Evolutionary conservation across 1,139 yeast species (phyloP), one percentile per base, ranked within the genome.

Genomic region (Torulaspora pretoriensis): DNA sequence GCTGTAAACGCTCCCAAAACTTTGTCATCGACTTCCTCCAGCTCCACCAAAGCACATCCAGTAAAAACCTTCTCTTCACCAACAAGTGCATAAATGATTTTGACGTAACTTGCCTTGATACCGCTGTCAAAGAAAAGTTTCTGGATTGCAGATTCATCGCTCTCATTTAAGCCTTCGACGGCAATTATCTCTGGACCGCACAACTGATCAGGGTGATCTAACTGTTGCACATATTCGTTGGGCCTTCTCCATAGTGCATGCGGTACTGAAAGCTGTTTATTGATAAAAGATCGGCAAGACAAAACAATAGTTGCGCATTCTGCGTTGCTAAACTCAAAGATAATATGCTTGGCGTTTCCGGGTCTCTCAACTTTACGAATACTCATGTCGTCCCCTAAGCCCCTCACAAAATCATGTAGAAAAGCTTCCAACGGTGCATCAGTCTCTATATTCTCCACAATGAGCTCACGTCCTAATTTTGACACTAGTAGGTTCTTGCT

Each of bases 401-500:
- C 40, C n/a, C 13, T 25, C 10, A 44, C 46, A 25, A 43, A 47
- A 10, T 24, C 13, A n/a, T 35, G 37, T 29, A 47, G 17, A 32
- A 38, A 35, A 10, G 27, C 27, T 4, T 17, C 13, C 9, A 43
- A 10, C 23, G 24, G 14, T 7, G 17, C 35, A 9, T 17, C 30
- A 6, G 23, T 14, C 8, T 75, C 74, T 12, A 75, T 64, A 22
- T 73, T 73, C 8, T 69, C 63, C 4, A 82, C 64, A 2, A 81
- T 63, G 10, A 82, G 59, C n/a, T 74, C 71, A 42, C 71, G 71
- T 3, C 83, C 68, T 30, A 64, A 66, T 47, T 77, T 69, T 0
- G 92, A 74, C 48, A 77, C 75, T 3, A 64, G 56, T 0, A 85
- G 75, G 42, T 77, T 80, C 38, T 78, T 71, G 43, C 71, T 69